Percentiles rank a stretch among this genome's conserved stretches.
phyloP scores from a whole-genome alignment of 257 asterid species.

The Paulownia fortunei region DNA sequence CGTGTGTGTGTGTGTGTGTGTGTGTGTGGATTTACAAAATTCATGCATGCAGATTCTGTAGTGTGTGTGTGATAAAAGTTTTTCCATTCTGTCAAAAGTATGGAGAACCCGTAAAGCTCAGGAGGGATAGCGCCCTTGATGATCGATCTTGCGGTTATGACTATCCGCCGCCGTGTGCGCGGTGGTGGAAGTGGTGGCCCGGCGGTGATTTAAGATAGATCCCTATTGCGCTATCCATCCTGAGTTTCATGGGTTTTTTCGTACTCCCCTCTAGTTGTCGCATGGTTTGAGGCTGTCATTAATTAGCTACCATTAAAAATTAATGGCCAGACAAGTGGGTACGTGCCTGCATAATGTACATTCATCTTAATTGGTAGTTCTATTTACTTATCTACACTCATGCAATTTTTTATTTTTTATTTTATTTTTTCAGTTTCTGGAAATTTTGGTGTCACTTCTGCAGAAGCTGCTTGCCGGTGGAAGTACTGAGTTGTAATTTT shows the following conservation, averaged over 20 bases:
- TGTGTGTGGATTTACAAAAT: neutral
- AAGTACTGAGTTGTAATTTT: too few relatives aligned
- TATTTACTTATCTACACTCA: too few relatives aligned
- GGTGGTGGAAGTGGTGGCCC: constrained; percentile 11
- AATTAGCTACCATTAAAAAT: neutral
- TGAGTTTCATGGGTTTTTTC: constrained; percentile 66
- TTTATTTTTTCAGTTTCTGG: neutral
- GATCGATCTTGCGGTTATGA: neutral
- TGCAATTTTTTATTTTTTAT: neutral
- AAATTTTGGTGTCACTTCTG: neutral
- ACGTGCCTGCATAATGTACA: constrained; percentile 33
- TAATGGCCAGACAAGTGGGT: constrained; percentile 19
- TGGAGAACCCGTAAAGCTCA: constrained; percentile 66
- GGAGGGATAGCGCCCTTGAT: constrained; percentile 79
- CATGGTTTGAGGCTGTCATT: neutral
- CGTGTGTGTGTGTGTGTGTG: constrained; percentile 3
- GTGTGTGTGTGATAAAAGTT: neutral
- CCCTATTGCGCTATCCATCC: constrained; percentile 76
- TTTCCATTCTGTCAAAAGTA: constrained; percentile 32
- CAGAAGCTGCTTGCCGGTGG: neutral
- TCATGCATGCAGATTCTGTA: constrained; percentile 29
- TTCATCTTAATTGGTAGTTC: neutral
- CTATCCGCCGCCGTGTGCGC: neutral
- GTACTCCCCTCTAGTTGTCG: constrained; percentile 20
- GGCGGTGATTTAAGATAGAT: constrained; percentile 5